Evolutionary conservation across 768 basidiomycete genomes (phyloP), one percentile per base, ranked within the genome.

Genomic region (Tephrocybe sp.): DNA sequence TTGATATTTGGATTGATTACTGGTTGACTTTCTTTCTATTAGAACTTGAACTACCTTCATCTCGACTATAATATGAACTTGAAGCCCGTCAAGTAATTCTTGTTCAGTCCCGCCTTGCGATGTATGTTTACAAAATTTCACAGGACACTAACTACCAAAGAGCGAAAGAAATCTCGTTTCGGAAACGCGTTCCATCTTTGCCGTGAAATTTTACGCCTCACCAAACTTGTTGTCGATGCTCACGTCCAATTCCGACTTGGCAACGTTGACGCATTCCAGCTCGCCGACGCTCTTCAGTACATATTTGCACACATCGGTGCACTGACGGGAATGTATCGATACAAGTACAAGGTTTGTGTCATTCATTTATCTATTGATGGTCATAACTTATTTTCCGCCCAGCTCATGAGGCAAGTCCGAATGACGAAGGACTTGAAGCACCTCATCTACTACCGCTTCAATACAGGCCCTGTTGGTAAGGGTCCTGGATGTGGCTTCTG

Each of bases 381-480:
- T 23, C n/a, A 24, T 25, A 18, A 30, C 33, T 44, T 34, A 29
- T 19, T 50, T 52, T 49, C 10, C 21, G 7, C 37, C 51, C 58
- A 89, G 91, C 78, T 99, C 53, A 99, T 99, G 97, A 81, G 92
- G 63, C 97, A 99, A 84, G 94, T 99, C 31, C 88, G 97, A 55
- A 95, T 95, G 94, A 97, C 93, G 60, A 99, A 98, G 80, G 97
- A 98, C 67, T 68, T 98, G 66, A 99, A 99, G 77, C 94, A 97
- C 64, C 73, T 97, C 60, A 94, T 97, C 69, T 95, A 95, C 75
- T 95, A 95, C 63, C 91, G 94, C 52, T 99, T 99, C 82, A 99
- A 99, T 75, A 98, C 97, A 34, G 97, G 97, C 54, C 97, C 97
- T 53, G 97, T 99, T 42, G 97, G 97, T 19, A 99, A 99, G 68